Base-by-base conservation (phyloP, 805 yeast species). In the Ogataea trehaloabstinens region DNA sequence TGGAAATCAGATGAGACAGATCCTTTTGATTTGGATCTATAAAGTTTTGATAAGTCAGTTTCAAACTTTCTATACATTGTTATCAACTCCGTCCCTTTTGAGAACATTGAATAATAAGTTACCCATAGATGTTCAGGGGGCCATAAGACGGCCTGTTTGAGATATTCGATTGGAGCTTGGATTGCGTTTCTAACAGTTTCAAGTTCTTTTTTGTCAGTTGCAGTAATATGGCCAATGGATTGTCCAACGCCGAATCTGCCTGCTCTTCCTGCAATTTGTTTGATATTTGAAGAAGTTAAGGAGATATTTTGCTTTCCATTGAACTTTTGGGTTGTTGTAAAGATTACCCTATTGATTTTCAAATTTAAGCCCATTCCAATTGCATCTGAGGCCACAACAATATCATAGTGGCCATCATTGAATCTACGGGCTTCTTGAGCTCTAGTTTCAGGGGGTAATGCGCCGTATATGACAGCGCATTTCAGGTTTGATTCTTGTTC, bases 331-430 rank as follows among this genome's bases (percentile, higher is more conserved):
- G 75, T 66, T 0, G 82, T 71, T 13, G 84, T 76, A 56, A 93
- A 90, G 1, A 93, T 73, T 4, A 93, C 75, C 43, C 98, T 67
- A 42, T 80, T 78, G 48, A 93, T 90, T 19, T 85, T 82, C 53
- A 93, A 68, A 55, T 93, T 93, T 38, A 93, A 70, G 0, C 99
- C 99, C 97, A 93, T 91, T 2, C 99, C 99, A 45, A 93, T 80
- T 0, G 99, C 99, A 66, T 93, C 98, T 2, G 96, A 85, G 1
- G 99, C 98, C 5, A 93, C 85, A 27, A 93, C 67, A n/a, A 85
- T 73, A 52, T 90, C 93, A 46, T 78, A 83, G 24, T 74, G 73
- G 2, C 95, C 91, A n/a, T 57, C 64, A 56, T 93, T 93, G 61
- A 93, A 93, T 33, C 75, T 68, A 20, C 67, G 60, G 0, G 97